phyloP scores from a whole-genome alignment of 1,284 basidiomycete genomes.

The Microbotryomycetes sp. region DNA sequence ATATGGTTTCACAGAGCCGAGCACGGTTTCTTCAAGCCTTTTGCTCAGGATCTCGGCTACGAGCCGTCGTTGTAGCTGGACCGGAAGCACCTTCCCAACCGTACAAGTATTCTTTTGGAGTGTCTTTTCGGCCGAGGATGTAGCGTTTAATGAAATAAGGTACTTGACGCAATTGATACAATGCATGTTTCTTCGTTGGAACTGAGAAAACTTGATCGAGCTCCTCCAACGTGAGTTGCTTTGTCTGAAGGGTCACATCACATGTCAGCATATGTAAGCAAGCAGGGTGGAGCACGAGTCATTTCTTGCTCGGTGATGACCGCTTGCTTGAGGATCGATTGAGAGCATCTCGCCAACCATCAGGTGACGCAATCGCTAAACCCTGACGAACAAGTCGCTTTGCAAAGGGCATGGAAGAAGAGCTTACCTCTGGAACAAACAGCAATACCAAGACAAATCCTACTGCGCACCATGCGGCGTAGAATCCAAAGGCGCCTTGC shows the following conservation, averaged over 20 bases:
- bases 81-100: no score
- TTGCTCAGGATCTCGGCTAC: no score
- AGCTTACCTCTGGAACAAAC: slow-evolving; percentile 42
- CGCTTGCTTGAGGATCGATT: no score
- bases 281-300: no score
- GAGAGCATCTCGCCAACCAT: no score
- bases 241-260: slow-evolving; percentile 70
- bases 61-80: no score
- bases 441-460: slow-evolving; percentile 43
- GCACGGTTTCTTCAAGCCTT: no score
- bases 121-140: slow-evolving; percentile 46
- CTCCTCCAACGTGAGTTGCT: slow-evolving; percentile 59
- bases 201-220: slow-evolving; percentile 50
- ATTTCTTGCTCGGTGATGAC: no score
- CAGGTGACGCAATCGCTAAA: no score
- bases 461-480: slow-evolving; percentile 1
- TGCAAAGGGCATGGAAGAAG: no score
- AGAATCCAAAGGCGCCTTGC: slow-evolving; percentile 39
- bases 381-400: no score
- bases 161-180: slow-evolving; percentile 55
- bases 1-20: no score
- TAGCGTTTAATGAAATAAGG: slow-evolving; percentile 57
- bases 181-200: slow-evolving; percentile 56
- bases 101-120: not conserved
- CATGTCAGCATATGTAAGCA: not conserved